Base-by-base conservation (phyloP, 2,329 filamentous ascomycete species). In the Verticillium albo-atrum region DNA sequence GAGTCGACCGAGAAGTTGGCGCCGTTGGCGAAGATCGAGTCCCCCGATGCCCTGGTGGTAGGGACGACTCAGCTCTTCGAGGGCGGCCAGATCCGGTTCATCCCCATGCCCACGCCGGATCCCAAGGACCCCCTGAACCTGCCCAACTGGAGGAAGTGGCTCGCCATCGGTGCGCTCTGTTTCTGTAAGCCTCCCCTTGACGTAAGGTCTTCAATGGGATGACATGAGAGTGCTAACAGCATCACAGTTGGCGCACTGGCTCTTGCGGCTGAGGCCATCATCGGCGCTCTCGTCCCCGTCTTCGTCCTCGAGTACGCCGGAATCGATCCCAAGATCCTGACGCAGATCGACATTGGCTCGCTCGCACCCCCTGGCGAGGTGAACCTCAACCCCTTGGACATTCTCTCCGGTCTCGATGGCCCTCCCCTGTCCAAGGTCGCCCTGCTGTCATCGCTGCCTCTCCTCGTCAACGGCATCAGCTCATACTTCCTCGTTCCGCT, bases 401-500 rank as follows among this genome's bases (percentile, higher is more conserved):
- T 73, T 5, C 63, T 73, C 12, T 68, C 72, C 5, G 63, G 63
- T 10, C 59, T 64, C n/a, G 62, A 59, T n/a, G 63, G 63, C 4
- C 71, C 71, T 12, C 68, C 72, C 1, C 62, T 74, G n/a, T 64
- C 60, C 57, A 64, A 67, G 47, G 65, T 74, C 10, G 63, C 68
- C 17, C 63, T 73, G 59, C 63, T 76, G 12, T 68, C 71, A 0
- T 73, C 72, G 1, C 63, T 74, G 4, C 74, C 74, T 25, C 62
- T 75, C 20, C 60, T 76, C 23, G 68, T 70, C 57, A 74, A 74
- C 56, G 73, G 73, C 17, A 64, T 70, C 14, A 70, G 72, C 4
- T 70, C 68, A 28, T 74, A 72, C 61, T 56, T 75, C n/a, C 69
- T 74, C n/a, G 68, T 75, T 1, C 73, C 74, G 9, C 64, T 76